Base-by-base conservation (phyloP, 1,284 basidiomycete genomes). In the Fomitopsis pinicola region DNA sequence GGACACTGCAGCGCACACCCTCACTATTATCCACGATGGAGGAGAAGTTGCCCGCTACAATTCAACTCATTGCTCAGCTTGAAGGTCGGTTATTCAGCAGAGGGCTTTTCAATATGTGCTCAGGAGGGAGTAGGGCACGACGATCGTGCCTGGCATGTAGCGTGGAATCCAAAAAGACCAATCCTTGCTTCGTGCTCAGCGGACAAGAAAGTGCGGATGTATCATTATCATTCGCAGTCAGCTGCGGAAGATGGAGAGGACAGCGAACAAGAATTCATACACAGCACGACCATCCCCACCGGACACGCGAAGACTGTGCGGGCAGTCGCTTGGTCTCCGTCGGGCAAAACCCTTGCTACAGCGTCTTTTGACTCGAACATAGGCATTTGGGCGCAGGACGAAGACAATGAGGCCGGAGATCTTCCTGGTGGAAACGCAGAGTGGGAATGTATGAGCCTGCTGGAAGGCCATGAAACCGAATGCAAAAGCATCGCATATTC, bases 381-480 rank as follows among this genome's bases (percentile, higher is more conserved):
- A 28, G 92, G 89, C 0, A 82, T 99, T 46, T 99, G 96, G 95
- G 93, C 95, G 68, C 86, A 87, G 69, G 82, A 79, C 67, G 78
- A 66, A 57, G 71, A 76, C 42, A 78, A 79, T 38, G 79, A 82
- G 4, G 85, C 79, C 5, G 76, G 75, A 19, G 74, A 72, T 1
- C 73, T 70, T 22, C 67, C 69, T 1, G 73, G 70, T 8, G 76
- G 73, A 1, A 61, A 64, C 10, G 80, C 81, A 3, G 88, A 90
- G 63, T 92, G 94, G 92, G 94, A 97, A 69, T 96, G 95, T 72
- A 84, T 91, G 60, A 89, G 88, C 57, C 85, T 92, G 50, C 76
- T 98, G 38, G 96, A 98, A 72, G 97, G 97, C 0, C 97, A 99
- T 72, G 97, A 99, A 74, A 96, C 91, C 56, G 97, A 99, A 74